These are phyloP conservation scores for Punica granatum DNA, from an alignment of 345 rosid species.

Conservation along the genomic window DNA sequence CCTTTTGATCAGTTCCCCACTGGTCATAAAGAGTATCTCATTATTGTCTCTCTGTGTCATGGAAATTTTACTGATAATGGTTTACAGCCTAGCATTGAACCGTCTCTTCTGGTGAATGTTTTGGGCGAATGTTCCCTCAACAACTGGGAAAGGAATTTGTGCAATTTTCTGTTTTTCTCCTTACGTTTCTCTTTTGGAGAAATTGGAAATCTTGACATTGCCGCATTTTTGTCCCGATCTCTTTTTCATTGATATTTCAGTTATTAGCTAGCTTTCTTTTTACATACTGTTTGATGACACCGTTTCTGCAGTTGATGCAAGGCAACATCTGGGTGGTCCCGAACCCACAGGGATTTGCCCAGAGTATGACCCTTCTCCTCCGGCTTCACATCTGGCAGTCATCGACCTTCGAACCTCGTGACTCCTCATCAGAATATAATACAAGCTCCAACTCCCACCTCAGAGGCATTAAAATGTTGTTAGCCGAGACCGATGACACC, in stretches of 20 bases:
- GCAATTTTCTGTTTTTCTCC: too few relatives aligned
- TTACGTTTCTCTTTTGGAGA: not conserved
- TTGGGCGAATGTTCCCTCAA: too few relatives aligned
- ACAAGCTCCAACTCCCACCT: constrained; percentile 50
- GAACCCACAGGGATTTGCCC: constrained; percentile 44
- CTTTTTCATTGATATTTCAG: not conserved
- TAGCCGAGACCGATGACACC: constrained; percentile 65
- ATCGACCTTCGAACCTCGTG: constrained; percentile 35
- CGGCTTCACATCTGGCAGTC: constrained; percentile 53
- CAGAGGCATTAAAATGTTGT: constrained; percentile 59
- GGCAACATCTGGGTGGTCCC: constrained; percentile 74
- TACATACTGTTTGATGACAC: not conserved
- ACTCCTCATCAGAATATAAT: constrained; percentile 36
- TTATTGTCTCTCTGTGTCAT: not conserved
- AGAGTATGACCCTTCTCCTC: constrained; percentile 70
- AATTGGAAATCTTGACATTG: not conserved
- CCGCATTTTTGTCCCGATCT: not conserved
- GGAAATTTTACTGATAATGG: not conserved
- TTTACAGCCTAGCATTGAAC: not conserved
- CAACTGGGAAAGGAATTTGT: too few relatives aligned
- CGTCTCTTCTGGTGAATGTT: too few relatives aligned
- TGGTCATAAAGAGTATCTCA: not conserved
- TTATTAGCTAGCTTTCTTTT: not conserved
- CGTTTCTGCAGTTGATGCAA: constrained; percentile 60
- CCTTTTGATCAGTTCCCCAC: too few relatives aligned